phyloP scores from a whole-genome alignment of 2,329 filamentous ascomycete genomes.

The Xylariaceae sp. region DNA sequence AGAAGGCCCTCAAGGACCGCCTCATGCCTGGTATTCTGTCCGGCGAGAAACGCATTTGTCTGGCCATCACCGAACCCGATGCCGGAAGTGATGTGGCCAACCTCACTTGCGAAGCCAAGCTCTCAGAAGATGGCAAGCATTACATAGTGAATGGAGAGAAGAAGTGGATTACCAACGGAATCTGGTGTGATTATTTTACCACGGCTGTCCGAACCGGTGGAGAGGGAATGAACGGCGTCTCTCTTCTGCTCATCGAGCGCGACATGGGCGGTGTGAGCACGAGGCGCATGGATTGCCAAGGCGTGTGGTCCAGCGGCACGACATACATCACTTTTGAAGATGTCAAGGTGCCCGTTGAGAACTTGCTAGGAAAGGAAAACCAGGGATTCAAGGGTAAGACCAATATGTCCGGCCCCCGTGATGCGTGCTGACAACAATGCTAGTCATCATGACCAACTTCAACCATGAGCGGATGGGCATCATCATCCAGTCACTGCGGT shows the following conservation, averaged over 20 bases:
- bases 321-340: slow-evolving; percentile 99
- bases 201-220: slow-evolving; percentile 89
- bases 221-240: slow-evolving; percentile 88
- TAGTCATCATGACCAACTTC: slow-evolving; percentile 98
- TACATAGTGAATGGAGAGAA: slow-evolving; percentile 99
- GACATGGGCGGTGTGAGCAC: slow-evolving; percentile 81
- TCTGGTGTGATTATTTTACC: slow-evolving; percentile 97
- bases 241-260: slow-evolving; percentile 88
- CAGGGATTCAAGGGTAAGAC: slow-evolving; percentile 80
- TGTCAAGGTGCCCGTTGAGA: slow-evolving; percentile 99
- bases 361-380: slow-evolving; percentile 96
- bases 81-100: slow-evolving; percentile 95
- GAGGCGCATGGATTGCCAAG: slow-evolving; percentile 96
- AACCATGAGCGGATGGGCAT: slow-evolving; percentile 99
- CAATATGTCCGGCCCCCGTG: not conserved
- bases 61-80: slow-evolving; percentile 96
- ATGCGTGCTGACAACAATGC: slow-evolving; percentile 7
- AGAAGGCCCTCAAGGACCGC: slow-evolving; percentile 78
- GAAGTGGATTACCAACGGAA: slow-evolving; percentile 99
- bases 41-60: slow-evolving; percentile 94
- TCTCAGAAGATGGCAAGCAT: slow-evolving; percentile 93
- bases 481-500: slow-evolving; percentile 94
- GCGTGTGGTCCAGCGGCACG: slow-evolving; percentile 91
- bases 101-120: slow-evolving; percentile 90
- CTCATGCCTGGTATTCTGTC: slow-evolving; percentile 84